These are phyloP conservation scores for Eutypella sp. DNA, from an alignment of 2,329 filamentous ascomycete genomes.

Conservation along the genomic window DNA sequence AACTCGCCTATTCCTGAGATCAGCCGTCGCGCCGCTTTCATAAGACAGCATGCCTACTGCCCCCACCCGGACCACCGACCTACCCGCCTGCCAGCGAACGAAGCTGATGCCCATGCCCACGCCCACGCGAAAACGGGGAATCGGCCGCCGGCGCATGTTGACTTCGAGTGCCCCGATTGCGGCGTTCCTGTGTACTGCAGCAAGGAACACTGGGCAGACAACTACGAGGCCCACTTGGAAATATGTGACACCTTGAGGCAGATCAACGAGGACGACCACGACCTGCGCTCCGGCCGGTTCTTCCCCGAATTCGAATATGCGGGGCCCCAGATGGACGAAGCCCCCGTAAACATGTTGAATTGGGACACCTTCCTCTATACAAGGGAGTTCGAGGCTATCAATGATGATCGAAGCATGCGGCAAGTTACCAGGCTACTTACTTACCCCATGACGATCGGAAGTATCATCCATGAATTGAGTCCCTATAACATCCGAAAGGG, in stretches of 20 bases:
- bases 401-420: constrained; percentile 83
- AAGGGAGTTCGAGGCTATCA: constrained; percentile 83
- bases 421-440: constrained; percentile 91
- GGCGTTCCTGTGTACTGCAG: constrained; percentile 91
- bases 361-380: constrained; percentile 98
- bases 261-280: constrained; percentile 98
- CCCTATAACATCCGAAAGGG: constrained; percentile 77
- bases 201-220: constrained; percentile 91
- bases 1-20: constrained; percentile 86
- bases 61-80: constrained; percentile 83
- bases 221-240: constrained; percentile 88
- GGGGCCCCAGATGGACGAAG: constrained; percentile 83
- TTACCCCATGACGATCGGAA: constrained; percentile 88
- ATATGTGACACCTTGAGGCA: constrained; percentile 87
- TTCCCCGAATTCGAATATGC: constrained; percentile 95
- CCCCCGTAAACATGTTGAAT: constrained; percentile 93
- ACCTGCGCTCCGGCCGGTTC: constrained; percentile 80
- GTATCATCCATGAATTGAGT: constrained; percentile 88
- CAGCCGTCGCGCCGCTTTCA: constrained; percentile 79
- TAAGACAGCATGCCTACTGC: constrained; percentile 89
- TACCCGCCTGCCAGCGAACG: constrained; percentile 62
- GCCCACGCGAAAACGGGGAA: constrained; percentile 49
- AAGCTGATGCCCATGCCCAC: constrained; percentile 57
- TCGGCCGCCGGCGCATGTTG: constrained; percentile 72
- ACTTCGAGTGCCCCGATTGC: constrained; percentile 95